Base-by-base conservation (phyloP, 257 asterid genomes). In the Solanum lycopersicoides region DNA sequence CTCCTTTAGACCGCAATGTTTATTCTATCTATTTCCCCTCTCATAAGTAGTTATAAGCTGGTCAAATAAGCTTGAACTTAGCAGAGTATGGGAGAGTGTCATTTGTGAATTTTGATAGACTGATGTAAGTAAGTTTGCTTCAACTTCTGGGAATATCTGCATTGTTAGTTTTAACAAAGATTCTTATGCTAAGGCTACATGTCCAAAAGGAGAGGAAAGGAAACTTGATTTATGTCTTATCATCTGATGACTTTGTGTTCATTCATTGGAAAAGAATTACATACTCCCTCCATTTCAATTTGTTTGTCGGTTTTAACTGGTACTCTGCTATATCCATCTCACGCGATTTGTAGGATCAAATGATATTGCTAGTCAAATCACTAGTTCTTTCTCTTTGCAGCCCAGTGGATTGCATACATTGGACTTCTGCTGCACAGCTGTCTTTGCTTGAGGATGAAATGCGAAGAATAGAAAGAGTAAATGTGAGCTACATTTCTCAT, bases 401-500 rank as follows among this genome's bases (percentile, higher is more conserved):
- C 94, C 99, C 99, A 42, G 98, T 97, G 88, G 98, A 95, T 90
- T 97, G 99, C 91, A 97, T 97, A 60, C 96, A 97, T 87, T 92
- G 98, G 99, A 97, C 97, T 79, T 97, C 99, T 59, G 99, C 99
- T 90, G 97, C 98, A 87, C 99, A 97, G 89, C 89, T 97, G 82
- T 95, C 99, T 37, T 92, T 97, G 90, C 97, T 97, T 32, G 99
- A 97, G 90, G 99, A 97, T 87, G 99, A 97, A 91, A 97, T 97
- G 99, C 92, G 98, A 84, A 96, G 99, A 93, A 93, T 97, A 20
- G 99, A 97, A 93, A 90, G 99, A 95, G 98, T 97, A 71, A 97
- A 97, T 84, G 99, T 97, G 93, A 90, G 98, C 79, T 12, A 44
- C 65, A 60, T 60, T 75, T 59, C 82, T 68, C 73, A 37, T 41